Base-by-base conservation (phyloP, 371 early-diverging fungal species). In the Mucor piriformis region DNA sequence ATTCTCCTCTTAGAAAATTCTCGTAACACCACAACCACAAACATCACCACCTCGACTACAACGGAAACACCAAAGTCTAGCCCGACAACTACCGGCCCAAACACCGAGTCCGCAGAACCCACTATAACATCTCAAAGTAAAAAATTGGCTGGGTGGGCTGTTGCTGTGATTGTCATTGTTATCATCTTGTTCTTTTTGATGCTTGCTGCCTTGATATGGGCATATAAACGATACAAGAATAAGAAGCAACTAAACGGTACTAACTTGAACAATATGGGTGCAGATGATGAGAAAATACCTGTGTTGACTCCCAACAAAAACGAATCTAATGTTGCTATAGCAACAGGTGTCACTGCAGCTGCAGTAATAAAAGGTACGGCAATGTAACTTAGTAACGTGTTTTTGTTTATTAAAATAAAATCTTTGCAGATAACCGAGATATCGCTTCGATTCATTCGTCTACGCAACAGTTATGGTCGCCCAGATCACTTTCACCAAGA, bases 81-180 rank as follows among this genome's bases (percentile, higher is more conserved):
- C 16, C 13, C 55, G 1, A 29, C 29, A 32, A 20, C 33, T 27
- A n/a, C 16, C 16, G 20, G 54, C 8, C 13, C 33, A 33, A 15
- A 58, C 13, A 21, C 49, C 18, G 33, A 34, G 21, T 51, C 37
- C 18, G 20, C 49, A 6, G 43, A 23, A 29, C 8, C 29, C 4
- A 29, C 4, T 29, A 29, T 29, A 29, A 4, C 29, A 29, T 29
- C 29, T 29, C 8, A 4, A 29, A 38, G 21, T 18, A 53, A 58
- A 37, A 23, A 44, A 27, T 16, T 64, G 18, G 37, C 62, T 64
- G 52, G 64, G 15, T 79, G 80, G 80, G 69, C 74, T 33, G 76
- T 79, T 53, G 76, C 67, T 38, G 73, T 79, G 25, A 79, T 79
- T 52, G 66, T 63, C 20, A 66, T 72, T 29, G 72, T 67, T 2